Conservation (phyloP, 371 early-diverging fungal genomes). For the Phascolomyces articulosus region DNA sequence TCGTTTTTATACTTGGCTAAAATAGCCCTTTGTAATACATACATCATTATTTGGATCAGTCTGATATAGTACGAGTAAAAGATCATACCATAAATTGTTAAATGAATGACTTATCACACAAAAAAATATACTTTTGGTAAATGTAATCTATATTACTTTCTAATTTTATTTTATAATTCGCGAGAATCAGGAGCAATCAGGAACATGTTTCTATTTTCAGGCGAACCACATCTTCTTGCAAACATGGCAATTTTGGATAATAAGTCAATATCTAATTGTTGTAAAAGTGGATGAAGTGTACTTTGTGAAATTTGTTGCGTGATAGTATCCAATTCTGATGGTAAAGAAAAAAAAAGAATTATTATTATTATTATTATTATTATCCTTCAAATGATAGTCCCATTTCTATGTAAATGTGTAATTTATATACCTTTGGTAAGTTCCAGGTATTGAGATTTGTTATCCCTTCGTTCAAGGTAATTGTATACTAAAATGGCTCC, state of each 20-base stretch:
- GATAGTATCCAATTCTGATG: slow-evolving; percentile 21
- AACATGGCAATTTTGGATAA: slow-evolving; percentile 17
- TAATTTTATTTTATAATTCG: neutral
- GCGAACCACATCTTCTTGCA: slow-evolving; percentile 14
- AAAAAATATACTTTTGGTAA: no score
- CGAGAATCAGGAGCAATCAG: slow-evolving; percentile 19
- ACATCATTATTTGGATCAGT: no score
- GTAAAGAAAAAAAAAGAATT: neutral
- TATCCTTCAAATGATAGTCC: no score
- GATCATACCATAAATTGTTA: no score
- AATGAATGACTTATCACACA: no score
- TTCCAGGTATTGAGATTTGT: neutral
- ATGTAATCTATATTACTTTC: no score
- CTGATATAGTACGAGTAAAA: no score
- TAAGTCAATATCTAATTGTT: slow-evolving; percentile 28
- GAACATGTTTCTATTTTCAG: slow-evolving; percentile 8
- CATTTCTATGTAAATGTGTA: neutral
- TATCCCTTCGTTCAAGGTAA: slow-evolving; percentile 9
- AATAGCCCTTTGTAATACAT: no score
- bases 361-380: neutral
- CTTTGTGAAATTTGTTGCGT: slow-evolving; percentile 16
- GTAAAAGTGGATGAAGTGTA: slow-evolving; percentile 39
- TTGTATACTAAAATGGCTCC: slow-evolving; percentile 15
- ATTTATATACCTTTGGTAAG: neutral
- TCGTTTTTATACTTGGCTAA: no score